Evolutionary conservation across 2,329 filamentous ascomycete genomes (phyloP).

Genomic region (Hymenoscyphus scutula): DNA sequence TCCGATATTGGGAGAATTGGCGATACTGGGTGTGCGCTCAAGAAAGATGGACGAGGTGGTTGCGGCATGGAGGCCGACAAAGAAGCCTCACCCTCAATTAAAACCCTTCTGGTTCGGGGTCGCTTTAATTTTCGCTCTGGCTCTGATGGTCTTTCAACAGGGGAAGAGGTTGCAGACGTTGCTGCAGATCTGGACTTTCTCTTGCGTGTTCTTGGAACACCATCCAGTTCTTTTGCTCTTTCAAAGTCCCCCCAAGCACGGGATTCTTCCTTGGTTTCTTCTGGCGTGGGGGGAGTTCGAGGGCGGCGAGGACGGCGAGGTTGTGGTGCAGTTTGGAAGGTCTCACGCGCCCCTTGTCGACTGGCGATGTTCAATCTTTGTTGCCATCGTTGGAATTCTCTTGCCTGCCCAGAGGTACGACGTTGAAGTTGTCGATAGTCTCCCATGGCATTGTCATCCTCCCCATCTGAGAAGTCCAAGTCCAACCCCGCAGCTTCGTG

Average conservation of each 20-base stretch:
- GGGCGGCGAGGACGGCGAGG: slow-evolving; percentile 46
- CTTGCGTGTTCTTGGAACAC: slow-evolving; percentile 59
- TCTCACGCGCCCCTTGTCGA: slow-evolving; percentile 70
- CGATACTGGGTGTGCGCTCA: neutral
- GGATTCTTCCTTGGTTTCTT: slow-evolving; percentile 74
- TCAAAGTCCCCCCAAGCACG: slow-evolving; percentile 90
- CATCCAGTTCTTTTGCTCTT: slow-evolving; percentile 69
- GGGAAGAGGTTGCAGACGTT: slow-evolving; percentile 68
- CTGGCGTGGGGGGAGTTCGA: slow-evolving; percentile 48
- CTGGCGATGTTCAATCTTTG: slow-evolving; percentile 79
- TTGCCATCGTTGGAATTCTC: slow-evolving; percentile 72
- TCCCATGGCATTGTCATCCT: slow-evolving; percentile 53
- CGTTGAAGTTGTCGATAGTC: slow-evolving; percentile 54
- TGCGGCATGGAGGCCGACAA: slow-evolving; percentile 36
- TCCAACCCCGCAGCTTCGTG: slow-evolving; percentile 72
- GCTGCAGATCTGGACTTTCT: slow-evolving; percentile 70
- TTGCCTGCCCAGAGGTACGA: slow-evolving; percentile 49
- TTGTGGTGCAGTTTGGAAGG: slow-evolving; percentile 65
- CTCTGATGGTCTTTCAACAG: slow-evolving; percentile 60
- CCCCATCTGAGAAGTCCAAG: slow-evolving; percentile 73
- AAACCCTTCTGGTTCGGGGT: slow-evolving; percentile 72
- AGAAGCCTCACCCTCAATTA: slow-evolving; percentile 47
- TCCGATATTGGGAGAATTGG: slow-evolving; percentile 27
- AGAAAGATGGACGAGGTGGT: slow-evolving; percentile 29
- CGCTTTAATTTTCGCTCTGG: slow-evolving; percentile 84